A percentile compares a stretch with the other conserved stretches of the same genome.
Conservation (phyloP, 2,329 filamentous ascomycete genomes). For the Pestalotiopsis sp. region DNA sequence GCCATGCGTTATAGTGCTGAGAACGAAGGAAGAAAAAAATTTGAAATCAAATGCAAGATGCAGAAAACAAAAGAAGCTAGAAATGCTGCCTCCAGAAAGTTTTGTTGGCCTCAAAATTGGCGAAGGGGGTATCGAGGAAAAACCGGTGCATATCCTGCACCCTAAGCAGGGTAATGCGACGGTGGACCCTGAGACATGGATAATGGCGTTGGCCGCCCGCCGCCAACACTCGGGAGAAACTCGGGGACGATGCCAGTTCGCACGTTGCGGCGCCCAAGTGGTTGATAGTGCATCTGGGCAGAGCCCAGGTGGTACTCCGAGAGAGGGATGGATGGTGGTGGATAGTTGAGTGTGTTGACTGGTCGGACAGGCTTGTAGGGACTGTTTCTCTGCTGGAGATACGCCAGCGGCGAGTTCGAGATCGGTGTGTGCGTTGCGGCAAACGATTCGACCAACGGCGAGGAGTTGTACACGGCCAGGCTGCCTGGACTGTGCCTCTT, state of each 20-base stretch:
- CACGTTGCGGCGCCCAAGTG: conserved; percentile 69
- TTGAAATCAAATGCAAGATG: not conserved
- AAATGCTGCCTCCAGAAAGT: not conserved
- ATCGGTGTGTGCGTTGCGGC: conserved; percentile 60
- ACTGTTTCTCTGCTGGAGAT: conserved; percentile 84
- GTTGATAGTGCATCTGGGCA: conserved; percentile 81
- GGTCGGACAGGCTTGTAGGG: conserved; percentile 90
- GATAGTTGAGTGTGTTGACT: conserved; percentile 88
- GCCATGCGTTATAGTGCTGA: conserved; percentile 6
- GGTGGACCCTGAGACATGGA: conserved; percentile 7
- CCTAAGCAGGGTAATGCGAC: conserved; percentile 11
- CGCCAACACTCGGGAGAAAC: conserved; percentile 36
- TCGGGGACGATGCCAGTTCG: conserved; percentile 73
- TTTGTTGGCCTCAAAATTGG: not conserved
- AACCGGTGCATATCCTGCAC: not conserved
- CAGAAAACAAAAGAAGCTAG: not conserved
- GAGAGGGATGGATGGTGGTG: conserved; percentile 78
- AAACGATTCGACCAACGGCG: conserved; percentile 67
- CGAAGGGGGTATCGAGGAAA: too few species aligned
- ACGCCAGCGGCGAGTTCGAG: conserved; percentile 83
- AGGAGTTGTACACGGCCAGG: conserved; percentile 62
- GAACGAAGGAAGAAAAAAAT: not conserved
- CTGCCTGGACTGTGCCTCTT: conserved; percentile 56
- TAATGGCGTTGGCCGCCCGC: conserved; percentile 19
- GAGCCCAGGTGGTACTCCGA: conserved; percentile 72